A percentile compares a stretch with the other conserved stretches of the same genome.
These are phyloP conservation scores for Lipomyces japonicus DNA, from an alignment of 805 yeast species.

Conservation along the genomic window DNA sequence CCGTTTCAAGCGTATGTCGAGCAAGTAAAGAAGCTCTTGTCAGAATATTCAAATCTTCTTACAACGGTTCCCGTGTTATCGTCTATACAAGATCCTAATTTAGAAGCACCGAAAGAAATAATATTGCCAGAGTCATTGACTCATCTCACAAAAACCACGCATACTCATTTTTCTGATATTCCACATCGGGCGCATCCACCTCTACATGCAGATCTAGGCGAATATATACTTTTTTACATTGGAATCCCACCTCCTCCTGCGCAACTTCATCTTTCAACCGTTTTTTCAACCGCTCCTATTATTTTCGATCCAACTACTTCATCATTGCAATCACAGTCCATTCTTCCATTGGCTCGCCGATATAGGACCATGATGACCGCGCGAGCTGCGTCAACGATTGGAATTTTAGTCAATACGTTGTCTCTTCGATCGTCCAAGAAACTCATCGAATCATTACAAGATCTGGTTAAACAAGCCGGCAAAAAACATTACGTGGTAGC, in stretches of 20 bases:
- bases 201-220: conserved; percentile 36
- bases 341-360: conserved; percentile 64
- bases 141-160: background rate
- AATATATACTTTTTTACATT: conserved; percentile 64
- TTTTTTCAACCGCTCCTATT: conserved; percentile 43
- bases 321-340: background rate
- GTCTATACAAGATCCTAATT: background rate
- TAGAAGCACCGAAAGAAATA: conserved; percentile 7
- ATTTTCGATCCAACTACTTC: conserved; percentile 18
- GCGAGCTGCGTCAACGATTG: conserved; percentile 86
- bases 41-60: conserved; percentile 13
- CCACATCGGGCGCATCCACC: conserved; percentile 31
- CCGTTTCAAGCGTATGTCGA: conserved; percentile 23
- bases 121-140: conserved; percentile 9
- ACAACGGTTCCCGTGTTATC: conserved; percentile 22
- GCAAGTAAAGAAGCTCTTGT: conserved; percentile 2
- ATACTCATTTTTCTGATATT: conserved; percentile 8
- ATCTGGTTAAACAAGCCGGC: conserved; percentile 65
- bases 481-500: conserved; percentile 92
- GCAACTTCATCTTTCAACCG: conserved; percentile 67
- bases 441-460: conserved; percentile 58
- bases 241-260: conserved; percentile 75
- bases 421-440: conserved; percentile 70
- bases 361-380: conserved; percentile 85
- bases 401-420: conserved; percentile 83